Evolutionary conservation across 1,284 basidiomycete species (phyloP), one percentile per base, ranked within the genome.

Genomic region (Apiotrichum sp.): DNA sequence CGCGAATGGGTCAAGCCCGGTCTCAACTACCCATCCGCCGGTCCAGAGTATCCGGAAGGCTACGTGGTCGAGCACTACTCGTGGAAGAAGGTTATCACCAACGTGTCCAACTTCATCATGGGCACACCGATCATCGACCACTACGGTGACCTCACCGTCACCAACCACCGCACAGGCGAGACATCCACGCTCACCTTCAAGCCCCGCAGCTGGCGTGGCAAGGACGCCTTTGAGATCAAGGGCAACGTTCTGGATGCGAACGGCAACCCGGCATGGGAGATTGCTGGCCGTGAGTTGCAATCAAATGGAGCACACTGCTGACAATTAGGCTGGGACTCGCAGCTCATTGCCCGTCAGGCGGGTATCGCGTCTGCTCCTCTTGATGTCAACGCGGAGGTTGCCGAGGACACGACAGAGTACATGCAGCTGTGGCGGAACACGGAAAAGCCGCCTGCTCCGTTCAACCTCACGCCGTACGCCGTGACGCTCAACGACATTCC

Each of bases 101-200:
- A 87, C 61, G 82, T 96, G 6, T 93, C 91, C 8, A 93, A 93
- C 33, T 98, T 98, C 70, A 92, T 98, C 64, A 81, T 95, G 42
- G 95, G 93, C 6, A 86, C 84, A 29, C 92, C 93, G 1, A 89
- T 90, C 32, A 98, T 98, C 62, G 95, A 98, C 72, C 95, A 98
- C 79, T 97, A 95, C 68, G 93, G 93, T 22, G 89, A 96, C 67
- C 91, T 96, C 86, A 82, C 84, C 56, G 88, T 95, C 67, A 77
- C 85, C 36, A 98, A 98, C 68, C 93, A 98, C 70, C 84, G 89
- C 8, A 98, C 93, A 0, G 84, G 85, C n/a, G 93, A 98, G 65
- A 83, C 82, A 45, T 97, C 92, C 66, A 80, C 88, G 0, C 78
- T 98, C 31, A 93, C 91, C 1, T 98, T 98, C 81, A 97, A 97